A percentile compares a stretch with the other conserved stretches of the same genome.
Evolutionary conservation across 768 basidiomycete species (phyloP).

Genomic region (Termitomyces sp.): DNA sequence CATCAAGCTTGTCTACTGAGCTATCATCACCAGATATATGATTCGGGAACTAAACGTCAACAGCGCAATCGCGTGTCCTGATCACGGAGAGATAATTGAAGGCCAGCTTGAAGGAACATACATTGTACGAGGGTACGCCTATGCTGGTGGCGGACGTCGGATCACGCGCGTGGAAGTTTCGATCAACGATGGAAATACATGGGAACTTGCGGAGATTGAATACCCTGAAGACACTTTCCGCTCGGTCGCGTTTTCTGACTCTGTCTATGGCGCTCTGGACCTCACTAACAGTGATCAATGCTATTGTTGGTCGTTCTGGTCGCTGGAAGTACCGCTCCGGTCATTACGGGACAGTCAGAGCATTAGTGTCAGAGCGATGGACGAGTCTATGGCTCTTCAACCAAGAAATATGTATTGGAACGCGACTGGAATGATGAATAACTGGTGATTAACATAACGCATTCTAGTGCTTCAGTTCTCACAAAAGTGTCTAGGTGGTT

Average conservation of each 20-base stretch:
- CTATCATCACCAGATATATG: constrained; percentile 22
- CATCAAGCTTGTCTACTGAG: constrained; percentile 8
- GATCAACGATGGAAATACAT: constrained; percentile 45
- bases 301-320: constrained; percentile 65
- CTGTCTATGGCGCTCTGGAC: constrained; percentile 46
- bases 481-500: constrained; percentile 44
- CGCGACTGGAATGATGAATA: constrained; percentile 60
- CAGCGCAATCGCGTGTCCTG: constrained; percentile 49
- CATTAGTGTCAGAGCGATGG: constrained; percentile 49
- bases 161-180: constrained; percentile 56
- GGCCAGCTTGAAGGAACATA: constrained; percentile 25
- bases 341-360: constrained; percentile 28
- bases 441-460: constrained; percentile 33
- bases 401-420: constrained; percentile 57
- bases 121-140: constrained; percentile 51
- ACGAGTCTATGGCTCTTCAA: constrained; percentile 46
- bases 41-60: constrained; percentile 58
- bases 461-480: neutral
- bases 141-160: constrained; percentile 52
- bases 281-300: constrained; percentile 42
- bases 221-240: constrained; percentile 52
- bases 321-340: constrained; percentile 29
- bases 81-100: constrained; percentile 43
- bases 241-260: constrained; percentile 25
- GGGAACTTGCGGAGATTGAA: constrained; percentile 35